These are phyloP conservation scores for Aspergillus bridgeri DNA, from an alignment of 495 filamentous ascomycete genomes.

Conservation along the genomic window DNA sequence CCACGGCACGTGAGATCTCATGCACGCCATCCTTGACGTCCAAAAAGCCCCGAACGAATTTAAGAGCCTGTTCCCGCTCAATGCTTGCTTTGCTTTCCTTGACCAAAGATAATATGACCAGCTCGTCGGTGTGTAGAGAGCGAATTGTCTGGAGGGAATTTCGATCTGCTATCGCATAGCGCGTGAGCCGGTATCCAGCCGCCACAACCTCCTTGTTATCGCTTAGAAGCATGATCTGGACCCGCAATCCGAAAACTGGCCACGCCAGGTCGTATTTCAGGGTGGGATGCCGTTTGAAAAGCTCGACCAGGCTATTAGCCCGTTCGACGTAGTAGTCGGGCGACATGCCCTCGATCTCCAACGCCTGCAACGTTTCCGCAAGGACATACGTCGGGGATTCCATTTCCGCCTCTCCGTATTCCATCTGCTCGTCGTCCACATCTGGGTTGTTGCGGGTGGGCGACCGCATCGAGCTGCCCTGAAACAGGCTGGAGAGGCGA, in stretches of 20 bases:
- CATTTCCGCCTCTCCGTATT: constrained; percentile 58
- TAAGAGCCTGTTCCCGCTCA: constrained; percentile 93
- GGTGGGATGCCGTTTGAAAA: constrained; percentile 89
- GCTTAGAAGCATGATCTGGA: constrained; percentile 92
- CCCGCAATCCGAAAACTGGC: constrained; percentile 86
- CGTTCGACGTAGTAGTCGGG: constrained; percentile 92
- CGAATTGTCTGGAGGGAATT: constrained; percentile 86
- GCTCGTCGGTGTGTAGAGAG: constrained; percentile 80
- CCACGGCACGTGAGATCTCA: constrained; percentile 82
- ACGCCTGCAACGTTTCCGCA: constrained; percentile 78
- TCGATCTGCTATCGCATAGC: constrained; percentile 91
- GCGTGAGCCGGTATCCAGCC: constrained; percentile 86
- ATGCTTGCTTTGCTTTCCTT: constrained; percentile 95
- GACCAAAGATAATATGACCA: constrained; percentile 85
- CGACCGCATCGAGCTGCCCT: constrained; percentile 60
- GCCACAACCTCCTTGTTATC: constrained; percentile 95
- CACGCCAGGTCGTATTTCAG: constrained; percentile 94
- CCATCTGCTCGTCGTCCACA: constrained; percentile 42
- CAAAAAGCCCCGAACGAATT: constrained; percentile 92
- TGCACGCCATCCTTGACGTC: constrained; percentile 90
- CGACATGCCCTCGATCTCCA: constrained; percentile 82
- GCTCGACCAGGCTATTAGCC: constrained; percentile 84
- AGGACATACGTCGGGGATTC: constrained; percentile 91
- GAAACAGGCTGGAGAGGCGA: constrained; percentile 68
- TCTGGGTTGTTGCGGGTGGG: constrained; percentile 53